A percentile compares a stretch with the other conserved stretches of the same genome.
Conservation (phyloP, 1,284 basidiomycete genomes). For the Rhodotorula sp. region DNA sequence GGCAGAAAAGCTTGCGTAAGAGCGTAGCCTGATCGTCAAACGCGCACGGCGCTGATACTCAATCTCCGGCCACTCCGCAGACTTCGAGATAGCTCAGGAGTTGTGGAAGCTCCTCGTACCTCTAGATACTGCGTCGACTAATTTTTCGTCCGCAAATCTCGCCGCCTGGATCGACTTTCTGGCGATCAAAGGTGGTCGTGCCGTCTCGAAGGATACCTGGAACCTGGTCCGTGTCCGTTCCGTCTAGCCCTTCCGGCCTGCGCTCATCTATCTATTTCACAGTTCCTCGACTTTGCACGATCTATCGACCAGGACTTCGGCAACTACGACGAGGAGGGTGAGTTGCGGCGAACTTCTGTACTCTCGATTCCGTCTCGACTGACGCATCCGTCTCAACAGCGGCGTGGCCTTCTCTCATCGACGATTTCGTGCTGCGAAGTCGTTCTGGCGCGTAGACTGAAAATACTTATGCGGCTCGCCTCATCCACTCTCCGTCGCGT, state of each 20-base stretch:
- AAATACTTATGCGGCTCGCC: no score
- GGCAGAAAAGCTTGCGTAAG: conserved; percentile 56
- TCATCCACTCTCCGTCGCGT: no score
- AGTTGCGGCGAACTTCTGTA: conserved; percentile 28
- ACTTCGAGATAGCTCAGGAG: conserved; percentile 67
- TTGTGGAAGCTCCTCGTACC: conserved; percentile 84
- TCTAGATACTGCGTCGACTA: conserved; percentile 64
- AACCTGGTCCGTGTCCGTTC: conserved; percentile 60
- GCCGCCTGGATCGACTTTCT: conserved; percentile 83
- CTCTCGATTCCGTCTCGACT: not conserved
- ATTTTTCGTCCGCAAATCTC: conserved; percentile 67
- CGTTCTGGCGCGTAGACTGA: no score
- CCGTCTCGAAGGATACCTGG: conserved; percentile 94
- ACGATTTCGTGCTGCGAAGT: conserved; percentile 90
- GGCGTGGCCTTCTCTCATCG: conserved; percentile 84
- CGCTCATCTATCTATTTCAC: not conserved
- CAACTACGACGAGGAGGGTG: conserved; percentile 83
- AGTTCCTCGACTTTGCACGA: conserved; percentile 79
- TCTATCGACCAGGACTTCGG: conserved; percentile 75
- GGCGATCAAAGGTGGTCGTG: conserved; percentile 66
- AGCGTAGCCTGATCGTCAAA: not conserved
- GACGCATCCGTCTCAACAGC: conserved; percentile 51
- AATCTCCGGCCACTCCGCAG: conserved; percentile 49
- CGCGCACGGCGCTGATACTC: no score
- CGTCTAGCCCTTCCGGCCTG: not conserved